Conservation (phyloP, 2,329 filamentous ascomycete genomes). For the Didymella pomorum region DNA sequence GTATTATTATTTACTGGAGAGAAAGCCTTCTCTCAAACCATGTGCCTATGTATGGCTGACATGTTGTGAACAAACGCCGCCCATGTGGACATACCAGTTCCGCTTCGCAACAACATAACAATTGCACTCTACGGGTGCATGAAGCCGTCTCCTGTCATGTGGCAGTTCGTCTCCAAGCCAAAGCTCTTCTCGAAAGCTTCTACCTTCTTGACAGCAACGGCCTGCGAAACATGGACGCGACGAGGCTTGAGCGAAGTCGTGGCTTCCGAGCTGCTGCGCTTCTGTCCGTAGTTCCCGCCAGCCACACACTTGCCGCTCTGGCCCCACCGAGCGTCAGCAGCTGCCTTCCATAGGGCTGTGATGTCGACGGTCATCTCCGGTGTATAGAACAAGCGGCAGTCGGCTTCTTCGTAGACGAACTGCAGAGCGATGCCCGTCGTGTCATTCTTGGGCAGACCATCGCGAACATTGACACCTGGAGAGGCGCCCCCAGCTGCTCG, state of each 20-base stretch:
- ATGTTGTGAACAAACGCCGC: constrained; percentile 15
- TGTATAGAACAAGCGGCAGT: constrained; percentile 53
- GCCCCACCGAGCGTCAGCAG: constrained; percentile 49
- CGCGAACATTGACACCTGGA: constrained; percentile 47
- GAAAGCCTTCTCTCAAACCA: constrained; percentile 4
- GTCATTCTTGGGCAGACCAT: constrained; percentile 46
- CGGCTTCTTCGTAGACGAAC: constrained; percentile 51
- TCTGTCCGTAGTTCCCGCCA: constrained; percentile 30
- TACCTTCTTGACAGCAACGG: constrained; percentile 30
- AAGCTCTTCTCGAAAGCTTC: constrained; percentile 41
- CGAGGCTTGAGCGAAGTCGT: constrained; percentile 39
- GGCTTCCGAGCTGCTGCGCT: constrained; percentile 29
- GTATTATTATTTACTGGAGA: constrained; percentile 14
- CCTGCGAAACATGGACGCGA: constrained; percentile 25
- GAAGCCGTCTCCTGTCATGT: constrained; percentile 43
- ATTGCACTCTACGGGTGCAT: constrained; percentile 42
- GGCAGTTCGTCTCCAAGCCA: constrained; percentile 40
- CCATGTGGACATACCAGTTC: constrained; percentile 4
- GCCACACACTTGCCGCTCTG: constrained; percentile 43
- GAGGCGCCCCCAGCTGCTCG: constrained; percentile 24
- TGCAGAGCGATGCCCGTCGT: constrained; percentile 46
- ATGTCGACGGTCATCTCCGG: constrained; percentile 53
- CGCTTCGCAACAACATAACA: constrained; percentile 5
- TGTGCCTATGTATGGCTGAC: constrained; percentile 11
- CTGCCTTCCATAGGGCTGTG: constrained; percentile 50